Evolutionary conservation across 345 rosid genomes (phyloP).

Genomic region (Pistacia integerrima): DNA sequence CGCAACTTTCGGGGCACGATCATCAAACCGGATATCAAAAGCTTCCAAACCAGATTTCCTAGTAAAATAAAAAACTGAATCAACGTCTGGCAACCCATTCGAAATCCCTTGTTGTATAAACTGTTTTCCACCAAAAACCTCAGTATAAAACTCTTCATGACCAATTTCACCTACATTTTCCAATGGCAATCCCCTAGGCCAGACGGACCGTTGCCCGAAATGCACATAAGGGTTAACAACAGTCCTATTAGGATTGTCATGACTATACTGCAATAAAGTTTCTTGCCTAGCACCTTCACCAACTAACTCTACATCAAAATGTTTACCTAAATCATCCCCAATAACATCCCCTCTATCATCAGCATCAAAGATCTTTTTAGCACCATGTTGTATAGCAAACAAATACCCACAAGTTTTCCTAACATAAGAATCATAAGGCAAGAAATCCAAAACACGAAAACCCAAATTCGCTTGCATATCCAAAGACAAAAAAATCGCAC

Average conservation of each 20-base stretch:
- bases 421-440: constrained; percentile 91
- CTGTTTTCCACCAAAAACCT: constrained; percentile 95
- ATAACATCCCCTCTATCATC: constrained; percentile 95
- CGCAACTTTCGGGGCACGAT: constrained; percentile 87
- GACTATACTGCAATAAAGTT: constrained; percentile 81
- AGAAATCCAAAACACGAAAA: constrained; percentile 65
- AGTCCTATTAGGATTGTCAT: constrained; percentile 72
- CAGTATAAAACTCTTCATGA: constrained; percentile 89
- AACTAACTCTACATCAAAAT: constrained; percentile 86
- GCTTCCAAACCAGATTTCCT: constrained; percentile 78
- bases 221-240: constrained; percentile 91
- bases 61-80: constrained; percentile 95
- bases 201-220: constrained; percentile 95
- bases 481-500: constrained; percentile 77
- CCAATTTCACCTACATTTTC: constrained; percentile 90
- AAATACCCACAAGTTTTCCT: constrained; percentile 89
- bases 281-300: constrained; percentile 91
- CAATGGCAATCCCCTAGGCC: constrained; percentile 99
- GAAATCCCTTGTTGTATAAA: constrained; percentile 97
- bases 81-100: constrained; percentile 95
- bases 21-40: constrained; percentile 93
- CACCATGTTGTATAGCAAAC: constrained; percentile 97
- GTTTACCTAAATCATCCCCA: constrained; percentile 77
- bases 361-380: constrained; percentile 86
- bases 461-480: constrained; percentile 87